Evolutionary conservation across 2,329 filamentous ascomycete species (phyloP).

Genomic region (Colletotrichum navitas): DNA sequence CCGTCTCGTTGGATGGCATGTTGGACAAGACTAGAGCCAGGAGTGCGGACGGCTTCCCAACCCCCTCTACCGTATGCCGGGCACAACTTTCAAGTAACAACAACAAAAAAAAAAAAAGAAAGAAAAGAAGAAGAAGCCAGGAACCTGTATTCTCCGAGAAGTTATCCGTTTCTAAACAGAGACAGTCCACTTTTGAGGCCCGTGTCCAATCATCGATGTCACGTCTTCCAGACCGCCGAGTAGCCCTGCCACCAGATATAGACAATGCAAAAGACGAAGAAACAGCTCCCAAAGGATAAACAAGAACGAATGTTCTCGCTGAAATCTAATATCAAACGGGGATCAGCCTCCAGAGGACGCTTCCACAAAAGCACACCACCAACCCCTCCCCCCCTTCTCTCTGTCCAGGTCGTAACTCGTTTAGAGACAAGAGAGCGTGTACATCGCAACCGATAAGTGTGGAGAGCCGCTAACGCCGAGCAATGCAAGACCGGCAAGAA

Average conservation of each 20-base stretch:
- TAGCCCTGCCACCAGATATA: neutral
- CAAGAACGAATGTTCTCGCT: neutral
- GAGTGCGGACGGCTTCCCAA: neutral
- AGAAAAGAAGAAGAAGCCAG: neutral
- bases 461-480: neutral
- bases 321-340: neutral
- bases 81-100: neutral
- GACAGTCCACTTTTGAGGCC: neutral
- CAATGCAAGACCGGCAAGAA: neutral
- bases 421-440: neutral
- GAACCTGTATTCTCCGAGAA: neutral
- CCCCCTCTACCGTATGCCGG: neutral
- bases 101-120: too few relatives aligned
- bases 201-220: neutral
- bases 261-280: neutral
- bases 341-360: constrained; percentile 22
- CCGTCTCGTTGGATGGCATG: neutral
- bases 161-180: neutral
- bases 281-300: neutral
- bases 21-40: neutral
- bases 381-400: neutral
- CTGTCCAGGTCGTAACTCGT: constrained; percentile 3
- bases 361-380: constrained; percentile 5
- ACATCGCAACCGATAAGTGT: neutral
- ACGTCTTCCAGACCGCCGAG: neutral